A percentile compares a stretch with the other conserved stretches of the same genome.
phyloP scores from a whole-genome alignment of 306 rosid species.

The Spatholobus suberectus region DNA sequence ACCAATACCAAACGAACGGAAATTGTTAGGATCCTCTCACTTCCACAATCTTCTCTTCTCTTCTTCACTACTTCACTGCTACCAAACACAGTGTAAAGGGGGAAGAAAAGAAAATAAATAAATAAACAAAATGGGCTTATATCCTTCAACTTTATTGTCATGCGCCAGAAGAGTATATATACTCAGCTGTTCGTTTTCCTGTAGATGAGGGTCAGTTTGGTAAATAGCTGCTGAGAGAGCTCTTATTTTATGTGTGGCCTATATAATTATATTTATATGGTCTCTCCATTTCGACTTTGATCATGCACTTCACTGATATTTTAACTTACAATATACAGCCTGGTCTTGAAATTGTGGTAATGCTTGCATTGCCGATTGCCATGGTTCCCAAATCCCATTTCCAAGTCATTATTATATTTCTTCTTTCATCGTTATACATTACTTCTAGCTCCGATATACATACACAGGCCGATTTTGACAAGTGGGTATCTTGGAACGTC shows the following conservation, averaged over 20 bases:
- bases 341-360: neutral
- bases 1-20: too few relatives aligned
- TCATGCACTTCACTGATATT: neutral
- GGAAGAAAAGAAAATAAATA: neutral
- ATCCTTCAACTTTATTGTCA: neutral
- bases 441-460: slow-evolving; percentile 24
- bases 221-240: neutral
- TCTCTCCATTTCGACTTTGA: neutral
- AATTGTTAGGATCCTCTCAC: too few relatives aligned
- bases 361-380: neutral
- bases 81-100: too few relatives aligned
- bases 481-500: slow-evolving; percentile 68
- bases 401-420: slow-evolving; percentile 32
- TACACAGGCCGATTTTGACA: slow-evolving; percentile 37
- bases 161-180: neutral
- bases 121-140: neutral
- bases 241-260: neutral
- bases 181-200: neutral
- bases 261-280: neutral
- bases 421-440: slow-evolving; percentile 33
- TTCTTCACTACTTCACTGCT: too few relatives aligned
- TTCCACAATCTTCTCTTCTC: too few relatives aligned
- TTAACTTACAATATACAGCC: neutral
- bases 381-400: slow-evolving; percentile 51
- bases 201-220: slow-evolving; percentile 15